Evolutionary conservation across 2,329 filamentous ascomycete genomes (phyloP).

Genomic region (Curvularia spicifera): DNA sequence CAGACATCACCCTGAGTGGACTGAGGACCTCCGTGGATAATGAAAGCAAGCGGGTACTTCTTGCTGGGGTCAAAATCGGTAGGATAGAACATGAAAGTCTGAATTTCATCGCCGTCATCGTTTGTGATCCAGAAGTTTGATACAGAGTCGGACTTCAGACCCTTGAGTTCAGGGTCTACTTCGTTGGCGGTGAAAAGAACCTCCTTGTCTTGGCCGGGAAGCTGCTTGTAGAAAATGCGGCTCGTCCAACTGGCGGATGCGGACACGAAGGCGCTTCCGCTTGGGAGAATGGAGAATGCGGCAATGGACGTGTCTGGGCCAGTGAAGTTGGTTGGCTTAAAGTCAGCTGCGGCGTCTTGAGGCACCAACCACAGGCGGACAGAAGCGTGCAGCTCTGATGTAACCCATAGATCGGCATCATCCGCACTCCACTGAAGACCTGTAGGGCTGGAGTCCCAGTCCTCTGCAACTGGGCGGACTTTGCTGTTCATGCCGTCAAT

Average conservation of each 20-base stretch:
- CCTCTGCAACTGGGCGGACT: slow-evolving; percentile 37
- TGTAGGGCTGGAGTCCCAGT: slow-evolving; percentile 46
- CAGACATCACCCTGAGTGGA: slow-evolving; percentile 75
- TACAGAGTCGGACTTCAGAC: slow-evolving; percentile 67
- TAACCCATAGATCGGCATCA: slow-evolving; percentile 41
- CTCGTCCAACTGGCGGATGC: slow-evolving; percentile 42
- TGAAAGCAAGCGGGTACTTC: slow-evolving; percentile 77
- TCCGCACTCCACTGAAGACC: slow-evolving; percentile 40
- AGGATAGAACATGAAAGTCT: slow-evolving; percentile 71
- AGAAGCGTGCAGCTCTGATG: slow-evolving; percentile 41
- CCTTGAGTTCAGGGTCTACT: slow-evolving; percentile 69
- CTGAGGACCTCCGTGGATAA: slow-evolving; percentile 85
- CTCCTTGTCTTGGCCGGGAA: slow-evolving; percentile 42
- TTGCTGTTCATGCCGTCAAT: slow-evolving; percentile 39
- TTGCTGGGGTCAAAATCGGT: slow-evolving; percentile 69
- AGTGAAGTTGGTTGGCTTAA: slow-evolving; percentile 50
- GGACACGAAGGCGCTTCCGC: slow-evolving; percentile 58
- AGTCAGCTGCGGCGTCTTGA: slow-evolving; percentile 62
- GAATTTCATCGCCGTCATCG: slow-evolving; percentile 63
- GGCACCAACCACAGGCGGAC: slow-evolving; percentile 65
- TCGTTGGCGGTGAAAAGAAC: slow-evolving; percentile 66
- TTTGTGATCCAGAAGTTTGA: slow-evolving; percentile 74
- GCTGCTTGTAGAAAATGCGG: slow-evolving; percentile 42
- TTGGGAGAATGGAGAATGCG: slow-evolving; percentile 63
- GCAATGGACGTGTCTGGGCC: slow-evolving; percentile 49